These are phyloP conservation scores for Anaeramoeba flamelloides DNA, from an alignment of 78 protist genomes.

Conservation along the genomic window DNA sequence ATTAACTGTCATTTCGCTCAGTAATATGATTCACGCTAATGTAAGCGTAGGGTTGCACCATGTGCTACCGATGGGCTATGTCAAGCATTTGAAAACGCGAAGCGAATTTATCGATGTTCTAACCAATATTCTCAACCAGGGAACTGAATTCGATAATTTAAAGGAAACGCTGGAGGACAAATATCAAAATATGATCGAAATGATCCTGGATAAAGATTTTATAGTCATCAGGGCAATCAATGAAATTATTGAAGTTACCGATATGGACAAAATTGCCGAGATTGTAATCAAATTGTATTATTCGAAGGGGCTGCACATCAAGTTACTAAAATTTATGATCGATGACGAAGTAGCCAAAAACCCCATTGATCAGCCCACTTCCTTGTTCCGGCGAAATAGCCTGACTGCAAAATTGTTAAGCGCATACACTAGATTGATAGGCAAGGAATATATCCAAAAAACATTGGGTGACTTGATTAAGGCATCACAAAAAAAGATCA, in stretches of 20 bases:
- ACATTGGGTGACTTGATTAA: not conserved
- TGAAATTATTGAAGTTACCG: not conserved
- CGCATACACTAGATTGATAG: not conserved
- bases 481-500: not conserved
- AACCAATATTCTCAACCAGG: conserved; percentile 43
- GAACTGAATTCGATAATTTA: conserved; percentile 19
- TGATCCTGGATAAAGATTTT: not conserved
- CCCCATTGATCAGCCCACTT: not conserved
- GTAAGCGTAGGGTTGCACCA: conserved; percentile 28
- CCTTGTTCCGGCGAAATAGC: not conserved
- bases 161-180: not conserved
- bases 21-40: conserved; percentile 37
- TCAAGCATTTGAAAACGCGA: conserved; percentile 33
- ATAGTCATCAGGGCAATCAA: not conserved
- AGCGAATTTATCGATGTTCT: conserved; percentile 37
- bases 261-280: not conserved
- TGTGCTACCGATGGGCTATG: conserved; percentile 38
- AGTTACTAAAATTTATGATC: not conserved
- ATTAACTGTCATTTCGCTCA: conserved; percentile 18
- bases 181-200: not conserved
- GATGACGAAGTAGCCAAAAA: not conserved
- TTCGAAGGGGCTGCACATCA: not conserved
- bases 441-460: not conserved
- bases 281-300: not conserved
- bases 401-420: not conserved